phyloP scores from a whole-genome alignment of 2,329 filamentous ascomycete genomes.

The Cytospora schulzeri region DNA sequence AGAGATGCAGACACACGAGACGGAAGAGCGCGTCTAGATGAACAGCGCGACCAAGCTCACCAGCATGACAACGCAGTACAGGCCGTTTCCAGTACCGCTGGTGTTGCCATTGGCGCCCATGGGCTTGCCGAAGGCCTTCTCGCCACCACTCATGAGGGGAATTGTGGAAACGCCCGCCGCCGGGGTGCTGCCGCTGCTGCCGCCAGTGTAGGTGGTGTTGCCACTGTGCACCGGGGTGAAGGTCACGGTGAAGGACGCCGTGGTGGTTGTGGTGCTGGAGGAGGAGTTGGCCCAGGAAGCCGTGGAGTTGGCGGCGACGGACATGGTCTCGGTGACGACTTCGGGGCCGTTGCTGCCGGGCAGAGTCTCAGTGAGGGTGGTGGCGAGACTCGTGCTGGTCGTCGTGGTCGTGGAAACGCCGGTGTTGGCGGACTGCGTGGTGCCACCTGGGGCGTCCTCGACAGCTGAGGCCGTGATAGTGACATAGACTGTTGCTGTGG shows the following conservation, averaged over 20 bases:
- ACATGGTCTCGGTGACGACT: slow-evolving; percentile 19
- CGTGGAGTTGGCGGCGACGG: slow-evolving; percentile 22
- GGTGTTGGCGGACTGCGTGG: background rate
- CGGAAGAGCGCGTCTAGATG: slow-evolving; percentile 32
- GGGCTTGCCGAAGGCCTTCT: slow-evolving; percentile 37
- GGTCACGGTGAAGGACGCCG: slow-evolving; percentile 28
- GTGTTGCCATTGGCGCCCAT: slow-evolving; percentile 36
- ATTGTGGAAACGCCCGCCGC: slow-evolving; percentile 25
- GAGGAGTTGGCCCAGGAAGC: slow-evolving; percentile 31
- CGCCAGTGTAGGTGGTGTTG: slow-evolving; percentile 28
- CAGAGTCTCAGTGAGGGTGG: slow-evolving; percentile 19
- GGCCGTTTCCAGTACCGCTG: slow-evolving; percentile 38
- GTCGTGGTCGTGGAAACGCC: slow-evolving; percentile 9
- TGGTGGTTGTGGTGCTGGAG: slow-evolving; percentile 23
- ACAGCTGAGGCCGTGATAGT: slow-evolving; percentile 15
- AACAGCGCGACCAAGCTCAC: slow-evolving; percentile 39
- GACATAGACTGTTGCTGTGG: slow-evolving; percentile 17
- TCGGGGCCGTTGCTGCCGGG: slow-evolving; percentile 14
- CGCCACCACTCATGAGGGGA: slow-evolving; percentile 38
- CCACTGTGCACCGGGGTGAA: slow-evolving; percentile 36
- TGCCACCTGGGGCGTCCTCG: slow-evolving; percentile 6
- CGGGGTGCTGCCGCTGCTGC: slow-evolving; percentile 24
- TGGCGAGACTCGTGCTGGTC: slow-evolving; percentile 20
- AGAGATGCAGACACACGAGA: background rate
- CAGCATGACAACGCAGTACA: slow-evolving; percentile 40